Evolutionary conservation across 2,329 filamentous ascomycete species (phyloP), one percentile per base, ranked within the genome.

Genomic region (Aspergillus tamarii): DNA sequence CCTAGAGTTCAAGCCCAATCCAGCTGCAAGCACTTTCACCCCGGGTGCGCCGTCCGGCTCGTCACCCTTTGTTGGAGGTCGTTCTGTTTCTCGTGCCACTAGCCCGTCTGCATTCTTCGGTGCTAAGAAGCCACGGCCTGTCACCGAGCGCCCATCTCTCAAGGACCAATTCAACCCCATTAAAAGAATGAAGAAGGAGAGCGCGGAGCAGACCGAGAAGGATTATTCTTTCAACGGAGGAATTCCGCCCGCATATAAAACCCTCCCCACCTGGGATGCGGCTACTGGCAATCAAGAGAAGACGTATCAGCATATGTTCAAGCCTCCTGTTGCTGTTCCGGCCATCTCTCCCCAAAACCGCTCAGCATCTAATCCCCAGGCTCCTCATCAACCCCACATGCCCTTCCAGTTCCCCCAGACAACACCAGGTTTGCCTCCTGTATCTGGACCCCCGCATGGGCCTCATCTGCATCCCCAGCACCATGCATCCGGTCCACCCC

Each of bases 161-260:
- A 78, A 80, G 21, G 81, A 84, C 41, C 80, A 83, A 43, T 90
- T 89, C 78, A 87, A 90, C 71, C 83, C 86, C 1, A 83, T 91
- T 67, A 85, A 93, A 59, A 88, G 92, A 61, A 84, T 92, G 75
- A 89, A 89, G 75, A 93, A 92, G 76, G 85, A 87, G 65, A 79
- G 77, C 26, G 77, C 82, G n/a, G 79, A 79, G 50, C 82, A 84
- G 56, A 81, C 82, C 61, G 77, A 80, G 3, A 84, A 85, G 69
- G 88, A 91, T 66, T 93, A 89, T 83, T 84, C 88, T 41, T 86
- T 88, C 63, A 96, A 95, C 72, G 90, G 89, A 54, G 93, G 93
- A n/a, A 87, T 97, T 59, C 90, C 91, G 43, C 90, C 91, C 32
- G 89, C 94, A 4, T 97, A 90, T 77, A 90, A 93, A 70, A 98